Evolutionary conservation across 2,329 filamentous ascomycete genomes (phyloP), one percentile per base, ranked within the genome.

Genomic region (Fusarium succisae): DNA sequence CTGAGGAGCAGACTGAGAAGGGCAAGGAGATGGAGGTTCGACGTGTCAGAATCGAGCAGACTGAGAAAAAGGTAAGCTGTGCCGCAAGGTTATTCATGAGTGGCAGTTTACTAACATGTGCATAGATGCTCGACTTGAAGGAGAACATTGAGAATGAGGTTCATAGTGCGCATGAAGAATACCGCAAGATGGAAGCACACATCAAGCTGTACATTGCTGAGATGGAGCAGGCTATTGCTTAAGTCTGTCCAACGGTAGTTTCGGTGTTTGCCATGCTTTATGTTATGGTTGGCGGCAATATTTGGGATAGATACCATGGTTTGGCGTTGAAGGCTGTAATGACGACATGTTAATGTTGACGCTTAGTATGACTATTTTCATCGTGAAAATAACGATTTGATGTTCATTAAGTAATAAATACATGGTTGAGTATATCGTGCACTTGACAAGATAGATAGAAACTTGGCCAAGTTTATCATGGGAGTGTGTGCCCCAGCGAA

Each of bases 171-270:
- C 91, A 97, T 78, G 95, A 97, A 75, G 94, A 98, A 85, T 99
- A 98, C 83, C 89, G 97, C 81, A 98, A 98, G 90, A 93, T 99
- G 91, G 96, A 98, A 83, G 92, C 94, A 43, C 96, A 99, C 81
- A 97, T 99, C 82, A 96, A 95, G 84, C 87, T 98, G 72, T 99
- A 99, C 86, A 97, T 99, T 80, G 97, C 94, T 9, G 96, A 99
- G 87, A 98, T 99, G 95, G 96, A 98, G 84, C 95, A 98, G 84
- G 92, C 92, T 64, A 90, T 96, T 76, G 86, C 73, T 41, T 78
- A 72, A 41, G 66, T 50, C 24, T 17, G 9, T 37, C 22, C 24
- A 13, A 13, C 28, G 37, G 17, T n/a, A 4, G 28, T 59, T 63
- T 28, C 17, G 14, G 32, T 35, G 32, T 75, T 65, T 54, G 24